Conservation (phyloP, 371 early-diverging fungal species). For the Sporodiniella umbellata region DNA sequence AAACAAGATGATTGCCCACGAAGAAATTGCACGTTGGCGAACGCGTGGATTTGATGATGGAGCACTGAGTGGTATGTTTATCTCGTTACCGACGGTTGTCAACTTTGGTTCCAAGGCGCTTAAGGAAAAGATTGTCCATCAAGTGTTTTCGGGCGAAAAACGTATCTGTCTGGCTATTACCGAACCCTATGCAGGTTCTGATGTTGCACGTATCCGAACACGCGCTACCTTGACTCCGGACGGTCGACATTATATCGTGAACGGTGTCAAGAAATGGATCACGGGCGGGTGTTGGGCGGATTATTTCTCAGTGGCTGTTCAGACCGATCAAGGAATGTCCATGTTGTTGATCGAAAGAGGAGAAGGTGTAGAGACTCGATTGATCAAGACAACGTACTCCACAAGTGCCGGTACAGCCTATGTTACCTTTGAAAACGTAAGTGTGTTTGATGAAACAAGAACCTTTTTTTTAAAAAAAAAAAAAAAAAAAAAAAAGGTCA, state of each 20-base stretch:
- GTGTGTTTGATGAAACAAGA: neutral
- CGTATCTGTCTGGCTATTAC: conserved; percentile 70
- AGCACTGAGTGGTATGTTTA: conserved; percentile 32
- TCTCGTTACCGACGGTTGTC: conserved; percentile 56
- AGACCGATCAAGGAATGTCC: conserved; percentile 62
- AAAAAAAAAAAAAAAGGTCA: no score
- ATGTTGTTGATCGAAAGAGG: conserved; percentile 59
- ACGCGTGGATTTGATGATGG: conserved; percentile 36
- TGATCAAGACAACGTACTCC: conserved; percentile 62
- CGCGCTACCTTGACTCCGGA: conserved; percentile 68
- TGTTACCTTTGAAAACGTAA: conserved; percentile 54
- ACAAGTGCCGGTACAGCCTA: conserved; percentile 55
- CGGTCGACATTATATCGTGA: conserved; percentile 66
- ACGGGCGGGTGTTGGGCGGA: conserved; percentile 54
- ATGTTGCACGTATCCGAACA: conserved; percentile 75
- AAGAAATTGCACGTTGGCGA: conserved; percentile 64
- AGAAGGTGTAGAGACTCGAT: conserved; percentile 56
- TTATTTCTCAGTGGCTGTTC: conserved; percentile 66
- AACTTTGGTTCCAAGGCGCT: conserved; percentile 25
- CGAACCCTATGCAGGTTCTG: conserved; percentile 74
- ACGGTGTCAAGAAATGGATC: conserved; percentile 81
- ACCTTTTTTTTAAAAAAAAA: no score
- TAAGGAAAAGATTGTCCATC: conserved; percentile 51
- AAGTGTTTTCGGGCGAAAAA: conserved; percentile 68
- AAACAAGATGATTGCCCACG: conserved; percentile 59